These are phyloP conservation scores for Leucogyrophana mollusca DNA, from an alignment of 768 basidiomycete genomes.

Conservation along the genomic window DNA sequence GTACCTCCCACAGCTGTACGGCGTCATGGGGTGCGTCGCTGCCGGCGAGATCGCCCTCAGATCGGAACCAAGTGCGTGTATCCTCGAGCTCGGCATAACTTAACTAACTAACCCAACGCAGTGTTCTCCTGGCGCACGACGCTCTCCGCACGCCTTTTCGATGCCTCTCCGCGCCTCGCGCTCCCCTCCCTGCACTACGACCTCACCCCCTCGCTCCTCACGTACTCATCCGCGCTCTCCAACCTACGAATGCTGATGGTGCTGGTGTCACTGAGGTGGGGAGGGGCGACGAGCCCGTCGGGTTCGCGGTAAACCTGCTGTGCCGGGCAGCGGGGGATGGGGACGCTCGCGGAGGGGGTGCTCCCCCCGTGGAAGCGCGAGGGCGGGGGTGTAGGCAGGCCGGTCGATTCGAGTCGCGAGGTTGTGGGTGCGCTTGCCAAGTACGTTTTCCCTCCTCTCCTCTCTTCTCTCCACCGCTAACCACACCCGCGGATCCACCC, in stretches of 20 bases:
- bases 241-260: conserved; percentile 82
- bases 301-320: conserved; percentile 78
- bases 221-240: conserved; percentile 81
- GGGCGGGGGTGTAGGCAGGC: conserved; percentile 36
- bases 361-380: conserved; percentile 64
- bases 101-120: conserved; percentile 28
- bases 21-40: conserved; percentile 67
- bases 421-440: conserved; percentile 79
- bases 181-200: conserved; percentile 77
- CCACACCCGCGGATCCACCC: conserved; percentile 8
- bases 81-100: background rate
- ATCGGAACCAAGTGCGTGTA: conserved; percentile 68
- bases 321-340: conserved; percentile 82
- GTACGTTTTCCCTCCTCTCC: conserved; percentile 43
- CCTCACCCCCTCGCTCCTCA: conserved; percentile 75
- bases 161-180: conserved; percentile 62
- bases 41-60: conserved; percentile 69
- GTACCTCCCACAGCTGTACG: conserved; percentile 81
- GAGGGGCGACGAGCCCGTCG: conserved; percentile 79
- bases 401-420: conserved; percentile 78
- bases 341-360: conserved; percentile 66
- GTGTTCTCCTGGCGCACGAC: conserved; percentile 93
- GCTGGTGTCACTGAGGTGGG: conserved; percentile 74
- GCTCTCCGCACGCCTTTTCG: conserved; percentile 71
- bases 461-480: background rate